Evolutionary conservation across 768 basidiomycete species (phyloP), one percentile per base, ranked within the genome.

Genomic region (Suillus fuscotomentosus): DNA sequence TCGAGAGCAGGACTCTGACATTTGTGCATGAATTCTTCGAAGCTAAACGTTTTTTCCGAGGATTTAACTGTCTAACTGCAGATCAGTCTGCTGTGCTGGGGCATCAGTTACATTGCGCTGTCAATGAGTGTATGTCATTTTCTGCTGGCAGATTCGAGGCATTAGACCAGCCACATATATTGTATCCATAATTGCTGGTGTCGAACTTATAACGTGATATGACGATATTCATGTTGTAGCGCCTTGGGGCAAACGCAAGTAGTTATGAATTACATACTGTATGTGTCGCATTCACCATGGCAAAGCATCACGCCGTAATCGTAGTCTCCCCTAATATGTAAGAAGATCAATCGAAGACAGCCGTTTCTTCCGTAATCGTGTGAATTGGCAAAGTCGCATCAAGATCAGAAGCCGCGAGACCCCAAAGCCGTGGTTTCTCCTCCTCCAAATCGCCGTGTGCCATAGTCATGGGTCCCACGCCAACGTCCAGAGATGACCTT

Each of bases 401-500:
- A 54, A 34, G 20, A 11, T 54, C 34, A 36, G 34, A 54, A 54
- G 20, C 20, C 24, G 20, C 48, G 14, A 24, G 11, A 34, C 53
- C 13, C 20, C 5, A 54, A 54, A 54, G 34, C 17, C 31, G 11
- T 54, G 20, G 5, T 2, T 53, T 53, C 51, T 27, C 50, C 2
- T 34, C 51, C 51, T 31, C 10, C 10, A 27, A 17, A 57, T 39
- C 38, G 3, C 10, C 24, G 56, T 17, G 22, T 41, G 8, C 42
- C 41, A 63, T 11, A 41, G 27, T n/a, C 13, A 73, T 68, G 72
- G 24, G 34, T 0, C 57, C 54, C 36, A 14, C 62, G 43, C 50
- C 48, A 36, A 51, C 50, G 39, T 63, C 61, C 6, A 71, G 67
- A 63, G 71, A 77, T 45, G 72, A 69, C 10, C 72, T 78, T 34